Evolutionary conservation across 192 early-diverging fungal species (phyloP).

Genomic region (Backusella sp.): DNA sequence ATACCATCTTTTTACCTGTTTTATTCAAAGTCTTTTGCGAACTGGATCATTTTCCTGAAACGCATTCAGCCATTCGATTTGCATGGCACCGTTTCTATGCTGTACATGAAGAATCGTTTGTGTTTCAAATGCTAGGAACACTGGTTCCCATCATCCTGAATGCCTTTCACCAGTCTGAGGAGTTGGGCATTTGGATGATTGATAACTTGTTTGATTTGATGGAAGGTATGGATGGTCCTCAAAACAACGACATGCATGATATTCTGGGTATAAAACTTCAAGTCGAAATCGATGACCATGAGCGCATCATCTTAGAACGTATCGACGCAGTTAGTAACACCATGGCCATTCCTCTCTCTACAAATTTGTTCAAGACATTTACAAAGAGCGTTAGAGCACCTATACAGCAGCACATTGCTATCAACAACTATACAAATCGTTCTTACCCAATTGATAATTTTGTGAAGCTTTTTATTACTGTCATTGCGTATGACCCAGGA

Average conservation of each 20-base stretch:
- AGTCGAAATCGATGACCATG: conserved; percentile 37
- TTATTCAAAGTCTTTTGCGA: conserved; percentile 58
- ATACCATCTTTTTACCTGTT: conserved; percentile 47
- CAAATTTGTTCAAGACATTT: conserved; percentile 30
- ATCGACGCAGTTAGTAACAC: conserved; percentile 31
- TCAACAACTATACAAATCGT: conserved; percentile 27
- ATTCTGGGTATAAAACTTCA: conserved; percentile 36
- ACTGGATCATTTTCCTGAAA: conserved; percentile 30
- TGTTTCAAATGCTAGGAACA: conserved; percentile 54
- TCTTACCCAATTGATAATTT: conserved; percentile 46
- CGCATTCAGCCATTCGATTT: conserved; percentile 45
- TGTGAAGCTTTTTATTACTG: conserved; percentile 54
- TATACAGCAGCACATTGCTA: conserved; percentile 6
- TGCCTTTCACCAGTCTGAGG: conserved; percentile 33
- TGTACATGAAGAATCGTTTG: conserved; percentile 56
- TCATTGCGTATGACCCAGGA: conserved; percentile 57
- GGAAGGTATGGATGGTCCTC: conserved; percentile 41
- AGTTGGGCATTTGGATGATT: conserved; percentile 41
- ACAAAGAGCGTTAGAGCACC: conserved; percentile 21
- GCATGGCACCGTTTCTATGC: conserved; percentile 51
- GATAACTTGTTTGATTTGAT: conserved; percentile 44
- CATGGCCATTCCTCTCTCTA: conserved; percentile 30
- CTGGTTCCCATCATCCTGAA: conserved; percentile 50
- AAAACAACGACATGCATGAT: conserved; percentile 19
- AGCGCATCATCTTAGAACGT: conserved; percentile 27